Percentiles rank a stretch among this genome's conserved stretches.
Evolutionary conservation across 1,284 basidiomycete genomes (phyloP).

Genomic region (Irpex lacteus): DNA sequence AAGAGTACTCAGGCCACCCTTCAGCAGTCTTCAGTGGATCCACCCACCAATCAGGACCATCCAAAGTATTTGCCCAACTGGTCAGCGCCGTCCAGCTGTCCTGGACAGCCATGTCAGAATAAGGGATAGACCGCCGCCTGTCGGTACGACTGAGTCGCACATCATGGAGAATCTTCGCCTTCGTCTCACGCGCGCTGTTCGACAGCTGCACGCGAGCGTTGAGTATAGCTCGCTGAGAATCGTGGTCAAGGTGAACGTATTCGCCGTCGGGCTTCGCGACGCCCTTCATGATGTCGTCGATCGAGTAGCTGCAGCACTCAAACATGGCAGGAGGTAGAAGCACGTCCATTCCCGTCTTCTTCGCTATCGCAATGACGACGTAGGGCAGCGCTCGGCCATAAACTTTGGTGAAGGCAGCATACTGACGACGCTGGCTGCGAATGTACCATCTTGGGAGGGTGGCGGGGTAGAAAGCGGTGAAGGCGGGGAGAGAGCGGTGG

Average conservation of each 20-base stretch:
- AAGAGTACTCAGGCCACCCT: neutral
- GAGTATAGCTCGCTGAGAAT: slow-evolving; percentile 4
- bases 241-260: neutral
- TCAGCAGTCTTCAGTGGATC: neutral
- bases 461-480: slow-evolving; percentile 9
- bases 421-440: slow-evolving; percentile 6
- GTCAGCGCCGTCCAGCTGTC: neutral
- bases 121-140: neutral
- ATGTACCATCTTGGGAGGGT: slow-evolving; percentile 7
- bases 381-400: slow-evolving; percentile 7
- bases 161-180: neutral
- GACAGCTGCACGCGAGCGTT: neutral
- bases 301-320: slow-evolving; percentile 10
- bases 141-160: neutral
- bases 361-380: slow-evolving; percentile 4
- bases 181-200: neutral
- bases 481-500: slow-evolving; percentile 5
- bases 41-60: neutral
- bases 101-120: neutral
- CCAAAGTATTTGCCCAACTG: neutral
- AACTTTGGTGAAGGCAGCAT: neutral
- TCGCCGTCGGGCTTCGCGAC: neutral
- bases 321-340: slow-evolving; percentile 10
- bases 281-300: slow-evolving; percentile 2
- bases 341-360: slow-evolving; percentile 1